phyloP scores from a whole-genome alignment of 2,329 filamentous ascomycete genomes.

The Lachnellula arida region DNA sequence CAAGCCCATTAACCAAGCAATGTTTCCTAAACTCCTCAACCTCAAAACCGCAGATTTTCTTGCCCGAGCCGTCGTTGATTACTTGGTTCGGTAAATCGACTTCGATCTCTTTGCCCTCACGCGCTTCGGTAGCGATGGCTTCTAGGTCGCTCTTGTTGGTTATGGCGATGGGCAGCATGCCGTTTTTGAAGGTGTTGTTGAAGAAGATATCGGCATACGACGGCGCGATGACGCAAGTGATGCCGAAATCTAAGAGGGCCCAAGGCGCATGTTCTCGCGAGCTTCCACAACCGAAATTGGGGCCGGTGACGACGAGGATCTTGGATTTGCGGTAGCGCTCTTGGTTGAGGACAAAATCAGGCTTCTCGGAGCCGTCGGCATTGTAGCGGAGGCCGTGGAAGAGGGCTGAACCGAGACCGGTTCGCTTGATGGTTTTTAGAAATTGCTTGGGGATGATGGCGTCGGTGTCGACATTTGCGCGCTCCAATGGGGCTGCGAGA shows the following conservation, averaged over 20 bases:
- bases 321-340: conserved; percentile 79
- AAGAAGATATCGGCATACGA: conserved; percentile 95
- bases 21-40: conserved; percentile 94
- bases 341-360: conserved; percentile 84
- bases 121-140: conserved; percentile 70
- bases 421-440: conserved; percentile 98
- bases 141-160: conserved; percentile 61
- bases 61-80: conserved; percentile 71
- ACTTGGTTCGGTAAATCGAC: conserved; percentile 82
- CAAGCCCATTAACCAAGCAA: conserved; percentile 86
- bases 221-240: conserved; percentile 87
- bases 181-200: conserved; percentile 99
- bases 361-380: conserved; percentile 67
- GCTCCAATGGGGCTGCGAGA: conserved; percentile 80
- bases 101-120: conserved; percentile 77
- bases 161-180: conserved; percentile 87
- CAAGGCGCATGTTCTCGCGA: conserved; percentile 95
- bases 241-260: conserved; percentile 95
- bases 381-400: conserved; percentile 83
- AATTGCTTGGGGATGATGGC: conserved; percentile 99
- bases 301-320: conserved; percentile 85
- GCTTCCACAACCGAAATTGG: conserved; percentile 92
- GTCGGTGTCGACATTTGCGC: conserved; percentile 94
- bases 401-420: conserved; percentile 80
- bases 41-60: conserved; percentile 72